A percentile compares a stretch with the other conserved stretches of the same genome.
Evolutionary conservation across 441 rosid genomes (phyloP).

Genomic region (Mallotus repandus): DNA sequence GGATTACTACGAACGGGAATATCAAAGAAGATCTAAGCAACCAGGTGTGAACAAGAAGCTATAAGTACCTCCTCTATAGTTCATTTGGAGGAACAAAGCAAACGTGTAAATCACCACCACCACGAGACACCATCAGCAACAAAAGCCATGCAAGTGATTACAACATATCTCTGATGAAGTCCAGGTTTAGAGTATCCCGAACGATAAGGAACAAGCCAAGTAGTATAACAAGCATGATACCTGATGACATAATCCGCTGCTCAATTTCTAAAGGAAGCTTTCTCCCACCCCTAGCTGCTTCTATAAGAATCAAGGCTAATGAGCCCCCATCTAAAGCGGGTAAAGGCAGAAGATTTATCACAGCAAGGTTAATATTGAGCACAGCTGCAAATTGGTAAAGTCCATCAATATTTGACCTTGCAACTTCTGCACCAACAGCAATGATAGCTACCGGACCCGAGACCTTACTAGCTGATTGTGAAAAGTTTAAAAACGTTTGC

Average conservation of each 20-base stretch:
- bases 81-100: slow-evolving; percentile 17
- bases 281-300: slow-evolving; percentile 83
- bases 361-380: slow-evolving; percentile 85
- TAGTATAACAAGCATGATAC: slow-evolving; percentile 70
- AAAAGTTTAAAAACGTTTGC: slow-evolving; percentile 82
- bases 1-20: slow-evolving; percentile 24
- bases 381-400: slow-evolving; percentile 93
- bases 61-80: slow-evolving; percentile 27
- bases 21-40: slow-evolving; percentile 10
- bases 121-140: slow-evolving; percentile 18
- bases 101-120: slow-evolving; percentile 6
- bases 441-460: slow-evolving; percentile 96
- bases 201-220: slow-evolving; percentile 80
- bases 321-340: slow-evolving; percentile 98
- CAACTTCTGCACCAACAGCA: slow-evolving; percentile 97
- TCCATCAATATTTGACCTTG: slow-evolving; percentile 83
- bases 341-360: slow-evolving; percentile 85
- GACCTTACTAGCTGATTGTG: slow-evolving; percentile 84
- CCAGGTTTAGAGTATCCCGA: slow-evolving; percentile 84
- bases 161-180: slow-evolving; percentile 77
- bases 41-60: slow-evolving; percentile 19
- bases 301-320: slow-evolving; percentile 70
- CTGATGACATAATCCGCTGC: slow-evolving; percentile 90
- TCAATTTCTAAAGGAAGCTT: slow-evolving; percentile 88
- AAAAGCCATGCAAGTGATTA: slow-evolving; percentile 28